These are phyloP conservation scores for Termitomyces eurrhizus DNA, from an alignment of 768 basidiomycete species.

Conservation along the genomic window DNA sequence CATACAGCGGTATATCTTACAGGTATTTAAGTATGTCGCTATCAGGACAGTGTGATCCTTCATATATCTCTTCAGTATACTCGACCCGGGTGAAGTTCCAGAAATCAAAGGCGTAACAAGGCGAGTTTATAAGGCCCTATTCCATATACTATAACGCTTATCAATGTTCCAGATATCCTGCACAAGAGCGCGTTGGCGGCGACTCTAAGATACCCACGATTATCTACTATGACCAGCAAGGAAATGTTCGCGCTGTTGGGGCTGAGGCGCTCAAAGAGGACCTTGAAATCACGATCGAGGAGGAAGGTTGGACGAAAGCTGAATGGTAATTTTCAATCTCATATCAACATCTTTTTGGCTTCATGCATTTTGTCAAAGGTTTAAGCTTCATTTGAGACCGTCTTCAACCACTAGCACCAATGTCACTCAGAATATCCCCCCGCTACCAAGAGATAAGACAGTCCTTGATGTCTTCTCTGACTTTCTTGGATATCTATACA, in stretches of 20 bases:
- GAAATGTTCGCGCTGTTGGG: slow-evolving; percentile 38
- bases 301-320: slow-evolving; percentile 25
- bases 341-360: slow-evolving; percentile 15
- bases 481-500: slow-evolving; percentile 43
- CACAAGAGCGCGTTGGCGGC: slow-evolving; percentile 38
- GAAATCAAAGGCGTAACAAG: slow-evolving; percentile 38
- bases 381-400: slow-evolving; percentile 30
- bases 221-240: slow-evolving; percentile 41
- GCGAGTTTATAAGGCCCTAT: slow-evolving; percentile 22
- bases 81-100: slow-evolving; percentile 31
- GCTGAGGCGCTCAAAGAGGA: slow-evolving; percentile 40
- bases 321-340: slow-evolving; percentile 33
- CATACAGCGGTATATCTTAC: slow-evolving; percentile 47
- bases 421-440: slow-evolving; percentile 20
- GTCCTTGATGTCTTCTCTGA: slow-evolving; percentile 43
- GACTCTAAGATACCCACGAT: slow-evolving; percentile 43
- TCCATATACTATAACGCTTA: not conserved
- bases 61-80: slow-evolving; percentile 20
- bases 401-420: slow-evolving; percentile 15
- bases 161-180: slow-evolving; percentile 36
- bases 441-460: slow-evolving; percentile 40
- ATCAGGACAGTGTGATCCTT: not conserved
- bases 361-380: slow-evolving; percentile 17
- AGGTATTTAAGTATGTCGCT: slow-evolving; percentile 13
- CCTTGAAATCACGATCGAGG: slow-evolving; percentile 34